phyloP scores from a whole-genome alignment of 345 rosid species.

The Camelina sativa region DNA sequence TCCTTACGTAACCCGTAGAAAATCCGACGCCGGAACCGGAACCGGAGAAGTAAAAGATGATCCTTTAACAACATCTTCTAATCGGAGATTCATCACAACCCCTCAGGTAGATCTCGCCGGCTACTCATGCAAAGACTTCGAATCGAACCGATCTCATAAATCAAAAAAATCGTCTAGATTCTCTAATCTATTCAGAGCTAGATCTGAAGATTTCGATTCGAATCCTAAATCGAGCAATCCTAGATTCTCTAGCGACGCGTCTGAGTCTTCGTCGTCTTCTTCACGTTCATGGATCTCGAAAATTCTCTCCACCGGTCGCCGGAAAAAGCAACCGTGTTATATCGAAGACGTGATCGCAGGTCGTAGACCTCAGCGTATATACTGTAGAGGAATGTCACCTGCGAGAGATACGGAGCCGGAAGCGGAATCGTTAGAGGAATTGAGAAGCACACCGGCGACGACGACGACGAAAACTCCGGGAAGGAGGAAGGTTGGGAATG shows the following conservation, averaged over 20 bases:
- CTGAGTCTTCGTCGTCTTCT: constrained; percentile 39
- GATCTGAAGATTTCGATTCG: constrained; percentile 63
- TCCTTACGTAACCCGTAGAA: constrained; percentile 66
- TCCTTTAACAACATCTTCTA: neutral
- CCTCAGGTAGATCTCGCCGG: constrained; percentile 64
- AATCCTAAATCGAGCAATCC: constrained; percentile 50
- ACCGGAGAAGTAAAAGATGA: constrained; percentile 31
- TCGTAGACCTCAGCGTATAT: constrained; percentile 43
- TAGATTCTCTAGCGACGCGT: constrained; percentile 36
- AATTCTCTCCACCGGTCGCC: constrained; percentile 48
- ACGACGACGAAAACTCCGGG: constrained; percentile 40
- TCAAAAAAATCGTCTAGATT: constrained; percentile 50
- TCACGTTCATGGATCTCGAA: constrained; percentile 66
- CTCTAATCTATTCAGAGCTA: constrained; percentile 59
- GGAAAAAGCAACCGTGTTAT: constrained; percentile 53
- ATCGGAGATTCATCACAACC: constrained; percentile 62
- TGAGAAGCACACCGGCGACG: constrained; percentile 42
- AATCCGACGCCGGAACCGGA: constrained; percentile 51
- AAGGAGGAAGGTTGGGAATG: constrained; percentile 44
- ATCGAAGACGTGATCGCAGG: constrained; percentile 42
- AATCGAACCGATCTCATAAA: constrained; percentile 23
- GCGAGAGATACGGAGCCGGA: constrained; percentile 47
- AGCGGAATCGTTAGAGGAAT: constrained; percentile 51
- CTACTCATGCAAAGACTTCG: constrained; percentile 43
- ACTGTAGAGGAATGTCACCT: constrained; percentile 89